Evolutionary conservation across 257 asterid species (phyloP).

Genomic region (Dorcoceras hygrometricum): DNA sequence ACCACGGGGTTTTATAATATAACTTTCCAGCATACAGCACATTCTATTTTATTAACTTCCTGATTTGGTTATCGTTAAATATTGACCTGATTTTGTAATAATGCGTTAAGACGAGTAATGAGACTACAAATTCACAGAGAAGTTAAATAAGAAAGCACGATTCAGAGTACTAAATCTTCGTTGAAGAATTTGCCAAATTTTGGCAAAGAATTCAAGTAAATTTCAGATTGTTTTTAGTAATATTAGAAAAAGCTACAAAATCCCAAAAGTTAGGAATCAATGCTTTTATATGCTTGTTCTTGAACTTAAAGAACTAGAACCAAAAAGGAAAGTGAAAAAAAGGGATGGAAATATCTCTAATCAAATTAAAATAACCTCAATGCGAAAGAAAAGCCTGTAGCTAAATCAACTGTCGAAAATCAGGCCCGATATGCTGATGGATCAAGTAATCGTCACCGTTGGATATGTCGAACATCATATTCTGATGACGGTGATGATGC

Average conservation of each 20-base stretch:
- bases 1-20: too few species aligned
- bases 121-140: background rate
- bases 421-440: slow-evolving; percentile 78
- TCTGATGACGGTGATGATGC: slow-evolving; percentile 48
- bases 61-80: background rate
- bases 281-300: slow-evolving; percentile 25
- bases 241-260: slow-evolving; percentile 32
- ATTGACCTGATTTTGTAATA: background rate
- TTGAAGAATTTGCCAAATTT: slow-evolving; percentile 35
- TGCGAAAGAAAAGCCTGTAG: background rate
- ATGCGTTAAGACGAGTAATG: too few species aligned
- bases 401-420: slow-evolving; percentile 69
- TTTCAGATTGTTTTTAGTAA: slow-evolving; percentile 17
- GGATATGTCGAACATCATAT: slow-evolving; percentile 59
- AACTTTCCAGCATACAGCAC: too few species aligned
- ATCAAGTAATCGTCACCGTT: slow-evolving; percentile 75
- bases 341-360: slow-evolving; percentile 15
- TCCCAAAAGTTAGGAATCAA: slow-evolving; percentile 46
- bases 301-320: slow-evolving; percentile 21
- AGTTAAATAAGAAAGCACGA: background rate
- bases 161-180: slow-evolving; percentile 11
- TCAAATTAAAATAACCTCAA: background rate
- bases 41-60: background rate
- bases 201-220: slow-evolving; percentile 30
- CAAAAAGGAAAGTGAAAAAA: background rate